These are phyloP conservation scores for Saccharomycopsis malanga DNA, from an alignment of 805 yeast species.

Conservation along the genomic window DNA sequence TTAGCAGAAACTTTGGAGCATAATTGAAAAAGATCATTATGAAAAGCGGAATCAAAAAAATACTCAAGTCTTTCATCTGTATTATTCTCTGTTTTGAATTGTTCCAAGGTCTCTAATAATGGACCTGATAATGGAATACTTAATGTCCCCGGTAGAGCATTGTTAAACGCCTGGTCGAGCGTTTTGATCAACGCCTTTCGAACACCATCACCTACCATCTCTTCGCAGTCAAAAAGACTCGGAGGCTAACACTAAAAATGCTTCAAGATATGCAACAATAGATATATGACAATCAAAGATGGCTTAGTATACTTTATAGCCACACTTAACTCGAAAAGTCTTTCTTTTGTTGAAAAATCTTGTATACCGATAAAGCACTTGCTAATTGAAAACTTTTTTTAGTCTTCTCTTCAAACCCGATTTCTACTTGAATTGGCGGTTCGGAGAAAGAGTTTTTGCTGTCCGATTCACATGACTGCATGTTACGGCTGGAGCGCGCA, in stretches of 20 bases:
- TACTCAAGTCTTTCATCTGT: constrained; percentile 6
- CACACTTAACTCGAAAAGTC: too few relatives aligned
- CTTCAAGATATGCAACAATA: too few relatives aligned
- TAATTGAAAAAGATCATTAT: constrained; percentile 7
- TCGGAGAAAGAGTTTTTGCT: too few relatives aligned
- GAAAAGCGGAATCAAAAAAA: constrained; percentile 3
- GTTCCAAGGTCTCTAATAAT: constrained; percentile 4
- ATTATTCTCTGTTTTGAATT: constrained; percentile 4
- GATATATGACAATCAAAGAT: not conserved
- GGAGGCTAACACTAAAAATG: too few relatives aligned
- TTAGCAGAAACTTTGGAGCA: constrained; percentile 1
- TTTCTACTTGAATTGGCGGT: too few relatives aligned
- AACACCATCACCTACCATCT: not conserved
- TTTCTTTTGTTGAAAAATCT: too few relatives aligned
- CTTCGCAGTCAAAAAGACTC: not conserved
- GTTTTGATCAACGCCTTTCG: not conserved
- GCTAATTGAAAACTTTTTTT: too few relatives aligned
- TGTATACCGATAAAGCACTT: too few relatives aligned
- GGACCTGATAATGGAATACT: constrained; percentile 7
- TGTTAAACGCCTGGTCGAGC: constrained; percentile 12
- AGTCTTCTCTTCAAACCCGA: too few relatives aligned
- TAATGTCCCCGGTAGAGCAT: not conserved
- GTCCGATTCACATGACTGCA: too few relatives aligned
- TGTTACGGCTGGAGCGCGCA: too few relatives aligned
- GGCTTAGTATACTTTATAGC: not conserved